Evolutionary conservation across 1,284 basidiomycete species (phyloP).

Genomic region (Ganoderma sp.): DNA sequence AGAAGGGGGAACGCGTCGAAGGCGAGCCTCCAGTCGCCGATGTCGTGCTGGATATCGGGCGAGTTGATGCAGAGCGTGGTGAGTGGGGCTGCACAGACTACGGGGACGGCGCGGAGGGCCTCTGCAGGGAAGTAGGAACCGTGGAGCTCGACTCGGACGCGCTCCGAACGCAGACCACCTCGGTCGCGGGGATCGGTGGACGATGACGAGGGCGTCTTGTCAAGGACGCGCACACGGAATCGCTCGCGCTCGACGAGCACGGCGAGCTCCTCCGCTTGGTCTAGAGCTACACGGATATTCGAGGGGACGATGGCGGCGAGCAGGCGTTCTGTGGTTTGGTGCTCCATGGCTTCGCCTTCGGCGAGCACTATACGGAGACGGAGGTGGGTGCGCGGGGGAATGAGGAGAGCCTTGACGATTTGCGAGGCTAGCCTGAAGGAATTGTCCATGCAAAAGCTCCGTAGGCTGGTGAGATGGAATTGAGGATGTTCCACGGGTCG

Average conservation of each 20-base stretch:
- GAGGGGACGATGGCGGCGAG: conserved; percentile 9
- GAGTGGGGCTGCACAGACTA: not conserved
- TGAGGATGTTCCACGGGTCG: not conserved
- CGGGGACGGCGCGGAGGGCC: conserved; percentile 5
- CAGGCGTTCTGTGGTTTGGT: not conserved
- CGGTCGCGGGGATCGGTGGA: not conserved
- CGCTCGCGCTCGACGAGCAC: not conserved
- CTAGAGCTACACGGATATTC: not conserved
- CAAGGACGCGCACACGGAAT: not conserved
- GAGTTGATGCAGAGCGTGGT: not conserved
- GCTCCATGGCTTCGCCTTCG: not conserved
- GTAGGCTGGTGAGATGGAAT: not conserved
- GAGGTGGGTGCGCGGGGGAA: not conserved
- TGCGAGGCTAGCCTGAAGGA: not conserved
- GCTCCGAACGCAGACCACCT: not conserved
- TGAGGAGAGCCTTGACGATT: not conserved
- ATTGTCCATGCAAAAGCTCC: conserved; percentile 13
- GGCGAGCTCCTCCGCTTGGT: not conserved
- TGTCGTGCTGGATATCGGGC: not conserved
- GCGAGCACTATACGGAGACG: not conserved
- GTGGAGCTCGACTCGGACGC: not conserved
- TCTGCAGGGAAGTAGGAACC: not conserved
- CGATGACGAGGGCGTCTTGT: not conserved
- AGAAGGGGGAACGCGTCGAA: conserved; percentile 11
- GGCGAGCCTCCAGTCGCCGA: not conserved